Conservation (phyloP, 768 basidiomycete genomes). For the Heimioporus sp. region DNA sequence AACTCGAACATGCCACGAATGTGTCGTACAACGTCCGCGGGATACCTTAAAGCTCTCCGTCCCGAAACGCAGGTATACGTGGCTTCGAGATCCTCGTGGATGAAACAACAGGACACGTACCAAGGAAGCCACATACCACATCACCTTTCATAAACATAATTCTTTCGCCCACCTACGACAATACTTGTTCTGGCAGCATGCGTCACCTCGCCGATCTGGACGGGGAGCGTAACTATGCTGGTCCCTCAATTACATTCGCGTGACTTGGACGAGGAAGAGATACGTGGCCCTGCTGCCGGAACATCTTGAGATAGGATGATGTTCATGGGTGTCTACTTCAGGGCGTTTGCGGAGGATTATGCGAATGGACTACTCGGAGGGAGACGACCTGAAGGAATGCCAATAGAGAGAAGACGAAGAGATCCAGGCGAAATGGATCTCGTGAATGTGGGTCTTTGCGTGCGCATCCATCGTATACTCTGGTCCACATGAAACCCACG, state of each 20-base stretch:
- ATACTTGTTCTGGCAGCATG: conserved; percentile 64
- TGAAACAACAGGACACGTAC: conserved; percentile 37
- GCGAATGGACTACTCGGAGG: conserved; percentile 45
- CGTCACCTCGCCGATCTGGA: conserved; percentile 78
- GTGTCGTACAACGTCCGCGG: neutral
- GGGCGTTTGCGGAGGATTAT: conserved; percentile 82
- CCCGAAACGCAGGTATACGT: conserved; percentile 83
- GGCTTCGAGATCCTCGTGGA: neutral
- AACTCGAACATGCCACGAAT: conserved; percentile 21
- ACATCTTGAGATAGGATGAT: conserved; percentile 49
- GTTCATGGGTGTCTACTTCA: conserved; percentile 65
- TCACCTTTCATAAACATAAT: conserved; percentile 64
- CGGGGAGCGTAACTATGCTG: conserved; percentile 67
- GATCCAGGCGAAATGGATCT: no score
- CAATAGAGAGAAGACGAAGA: no score
- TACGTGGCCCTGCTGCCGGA: conserved; percentile 65
- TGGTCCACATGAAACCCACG: no score
- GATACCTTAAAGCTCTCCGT: conserved; percentile 45
- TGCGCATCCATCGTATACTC: no score
- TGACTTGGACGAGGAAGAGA: conserved; percentile 83
- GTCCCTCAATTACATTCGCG: conserved; percentile 81
- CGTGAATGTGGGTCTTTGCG: no score
- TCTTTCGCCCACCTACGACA: conserved; percentile 56
- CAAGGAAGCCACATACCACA: conserved; percentile 57
- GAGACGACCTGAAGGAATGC: no score